Base-by-base conservation (phyloP, 176 grass and related monocot species). In the Bromus sterilis region DNA sequence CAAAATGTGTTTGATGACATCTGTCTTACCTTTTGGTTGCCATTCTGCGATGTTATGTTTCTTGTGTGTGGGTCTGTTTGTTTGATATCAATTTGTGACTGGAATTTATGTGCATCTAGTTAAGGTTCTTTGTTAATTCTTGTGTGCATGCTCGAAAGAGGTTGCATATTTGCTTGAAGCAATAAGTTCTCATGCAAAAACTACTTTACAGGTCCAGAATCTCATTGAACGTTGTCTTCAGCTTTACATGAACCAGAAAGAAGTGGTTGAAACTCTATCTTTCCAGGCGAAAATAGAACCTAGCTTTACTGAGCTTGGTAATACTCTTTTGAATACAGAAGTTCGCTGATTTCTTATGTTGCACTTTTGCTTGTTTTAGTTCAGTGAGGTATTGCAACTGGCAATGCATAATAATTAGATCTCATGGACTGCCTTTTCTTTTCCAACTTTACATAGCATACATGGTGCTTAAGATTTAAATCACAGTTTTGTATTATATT, bases 281-380 rank as follows among this genome's bases (percentile, higher is more conserved):
- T 82, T 77, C 34, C 91, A 93, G 55, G 96, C 96, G 60, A 99
- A 99, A 79, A 99, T 99, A 73, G 96, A 99, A 69, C 96, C 96
- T 64, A 93, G 93, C 82, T 99, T 99, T 74, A 99, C 96, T 76
- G 93, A 99, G 71, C 96, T 99, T 89, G 96, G 96, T 99, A 94
- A 84, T 83, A 78, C 83, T 83, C 75, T 53, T 83, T 13, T 25
- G 4, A 29, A 32, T 37, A 23, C 18, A 55, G 20, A 37, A 76
- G 5, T 76, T 56, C 8, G 11, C 23, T 79, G 35, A 9, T 3
- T 84, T 13, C 35, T 72, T 75, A 26, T 29, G 75, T 23, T 80
- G 37, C 76, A 35, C 23, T 58, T 74, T 57, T 42, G 18, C 2
- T 70, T 51, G 40, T 29, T 78, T 66, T 66, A 51, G 65, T 65